These are phyloP conservation scores for Cryptomeria japonica DNA, from an alignment of 75 land plant genomes.

Conservation along the genomic window DNA sequence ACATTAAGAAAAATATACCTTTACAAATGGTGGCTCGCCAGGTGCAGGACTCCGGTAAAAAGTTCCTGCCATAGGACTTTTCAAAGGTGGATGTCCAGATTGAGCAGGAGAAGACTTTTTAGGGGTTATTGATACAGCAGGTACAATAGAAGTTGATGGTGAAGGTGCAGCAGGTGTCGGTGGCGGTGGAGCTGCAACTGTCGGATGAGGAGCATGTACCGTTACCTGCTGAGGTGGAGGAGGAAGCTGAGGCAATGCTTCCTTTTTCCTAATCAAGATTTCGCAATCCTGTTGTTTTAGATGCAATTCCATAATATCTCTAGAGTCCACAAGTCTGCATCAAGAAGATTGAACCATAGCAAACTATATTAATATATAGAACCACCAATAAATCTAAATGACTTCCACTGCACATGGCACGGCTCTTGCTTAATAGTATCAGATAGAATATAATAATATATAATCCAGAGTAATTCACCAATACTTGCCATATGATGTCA, in stretches of 20 bases:
- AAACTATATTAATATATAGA: not conserved
- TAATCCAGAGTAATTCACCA: not conserved
- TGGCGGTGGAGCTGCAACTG: slow-evolving; percentile 12
- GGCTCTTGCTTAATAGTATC: not conserved
- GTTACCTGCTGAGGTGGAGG: slow-evolving; percentile 27
- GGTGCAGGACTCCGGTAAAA: slow-evolving; percentile 78
- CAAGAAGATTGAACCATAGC: not conserved
- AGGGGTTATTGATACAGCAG: slow-evolving; percentile 21
- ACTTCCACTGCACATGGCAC: not conserved
- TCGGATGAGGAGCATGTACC: slow-evolving; percentile 20
- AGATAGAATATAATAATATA: not conserved
- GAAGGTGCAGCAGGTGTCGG: slow-evolving; percentile 7
- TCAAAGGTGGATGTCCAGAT: slow-evolving; percentile 65
- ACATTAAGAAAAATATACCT: slow-evolving; percentile 38
- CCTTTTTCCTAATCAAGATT: slow-evolving; percentile 77
- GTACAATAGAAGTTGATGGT: slow-evolving; percentile 9
- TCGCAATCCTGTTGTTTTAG: slow-evolving; percentile 81
- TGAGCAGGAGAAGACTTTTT: slow-evolving; percentile 23
- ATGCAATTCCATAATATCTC: slow-evolving; percentile 84
- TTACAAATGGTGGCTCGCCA: slow-evolving; percentile 75
- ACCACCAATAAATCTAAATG: not conserved
- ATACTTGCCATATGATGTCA: not conserved
- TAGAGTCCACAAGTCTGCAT: slow-evolving; percentile 77
- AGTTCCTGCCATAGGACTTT: slow-evolving; percentile 87
- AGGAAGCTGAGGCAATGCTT: slow-evolving; percentile 71